These are phyloP conservation scores for Nicotiana otophora DNA, from an alignment of 257 asterid genomes.

Conservation along the genomic window DNA sequence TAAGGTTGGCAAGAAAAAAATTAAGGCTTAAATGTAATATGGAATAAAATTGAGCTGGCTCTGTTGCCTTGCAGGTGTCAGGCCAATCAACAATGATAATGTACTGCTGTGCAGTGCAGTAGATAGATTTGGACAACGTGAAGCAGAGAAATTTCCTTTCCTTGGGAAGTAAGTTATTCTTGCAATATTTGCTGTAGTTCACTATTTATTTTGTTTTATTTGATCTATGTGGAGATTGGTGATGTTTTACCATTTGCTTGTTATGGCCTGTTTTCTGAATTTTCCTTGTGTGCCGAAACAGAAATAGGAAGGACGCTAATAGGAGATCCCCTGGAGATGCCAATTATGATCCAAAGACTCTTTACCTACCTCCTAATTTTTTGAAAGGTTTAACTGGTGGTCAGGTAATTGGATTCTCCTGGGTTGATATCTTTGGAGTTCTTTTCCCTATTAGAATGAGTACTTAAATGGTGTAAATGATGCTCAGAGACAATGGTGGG, in stretches of 20 bases:
- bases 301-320: conserved; percentile 75
- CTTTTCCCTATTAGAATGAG: neutral
- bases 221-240: neutral
- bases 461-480: conserved; percentile 14
- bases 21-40: neutral
- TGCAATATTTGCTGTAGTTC: conserved; percentile 1
- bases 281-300: conserved; percentile 24
- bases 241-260: neutral
- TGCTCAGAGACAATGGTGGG: conserved; percentile 99
- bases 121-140: conserved; percentile 68
- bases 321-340: conserved; percentile 61
- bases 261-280: neutral
- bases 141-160: conserved; percentile 59
- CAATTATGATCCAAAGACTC: conserved; percentile 78
- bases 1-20: neutral
- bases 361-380: conserved; percentile 71
- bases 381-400: conserved; percentile 72
- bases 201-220: neutral
- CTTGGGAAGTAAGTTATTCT: conserved; percentile 62
- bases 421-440: conserved; percentile 2
- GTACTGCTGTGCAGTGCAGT: conserved; percentile 39
- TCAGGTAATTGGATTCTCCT: conserved; percentile 58
- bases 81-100: conserved; percentile 31
- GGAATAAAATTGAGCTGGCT: neutral
- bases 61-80: conserved; percentile 40